A percentile compares a stretch with the other conserved stretches of the same genome.
These are phyloP conservation scores for Tulasnella sp. DNA, from an alignment of 768 basidiomycete species.

Conservation along the genomic window DNA sequence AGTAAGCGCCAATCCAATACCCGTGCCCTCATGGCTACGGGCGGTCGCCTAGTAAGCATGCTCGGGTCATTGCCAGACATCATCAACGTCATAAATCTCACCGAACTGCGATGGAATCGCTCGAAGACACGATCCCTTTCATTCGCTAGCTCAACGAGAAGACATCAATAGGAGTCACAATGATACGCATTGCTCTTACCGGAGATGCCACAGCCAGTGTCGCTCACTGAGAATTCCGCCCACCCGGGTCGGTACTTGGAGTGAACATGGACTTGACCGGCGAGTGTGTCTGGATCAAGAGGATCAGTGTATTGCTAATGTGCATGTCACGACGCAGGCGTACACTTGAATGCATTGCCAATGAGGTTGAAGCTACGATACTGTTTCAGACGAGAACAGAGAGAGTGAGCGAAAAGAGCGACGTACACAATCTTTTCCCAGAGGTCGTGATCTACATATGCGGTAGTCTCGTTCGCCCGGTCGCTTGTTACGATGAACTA, in stretches of 20 bases:
- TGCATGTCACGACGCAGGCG: slow-evolving; percentile 9
- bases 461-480: slow-evolving; percentile 29
- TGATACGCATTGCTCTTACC: slow-evolving; percentile 28
- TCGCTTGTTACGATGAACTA: slow-evolving; percentile 38
- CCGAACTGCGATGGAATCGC: slow-evolving; percentile 41
- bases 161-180: background rate
- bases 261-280: slow-evolving; percentile 39
- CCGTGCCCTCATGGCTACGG: slow-evolving; percentile 41
- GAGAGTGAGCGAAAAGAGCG: background rate
- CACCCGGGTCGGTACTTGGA: slow-evolving; percentile 35
- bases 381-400: background rate
- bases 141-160: background rate
- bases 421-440: slow-evolving; percentile 39
- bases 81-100: slow-evolving; percentile 20
- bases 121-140: slow-evolving; percentile 39
- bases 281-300: slow-evolving; percentile 38
- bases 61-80: slow-evolving; percentile 15
- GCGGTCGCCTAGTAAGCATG: slow-evolving; percentile 34
- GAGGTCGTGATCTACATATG: slow-evolving; percentile 39
- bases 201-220: slow-evolving; percentile 45
- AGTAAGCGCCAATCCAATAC: slow-evolving; percentile 41
- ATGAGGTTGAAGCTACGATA: slow-evolving; percentile 38
- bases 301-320: slow-evolving; percentile 35
- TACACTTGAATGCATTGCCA: slow-evolving; percentile 42
- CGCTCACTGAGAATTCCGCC: slow-evolving; percentile 39